Conservation (phyloP, 2,329 filamentous ascomycete species). For the Pseudopithomyces maydicus region DNA sequence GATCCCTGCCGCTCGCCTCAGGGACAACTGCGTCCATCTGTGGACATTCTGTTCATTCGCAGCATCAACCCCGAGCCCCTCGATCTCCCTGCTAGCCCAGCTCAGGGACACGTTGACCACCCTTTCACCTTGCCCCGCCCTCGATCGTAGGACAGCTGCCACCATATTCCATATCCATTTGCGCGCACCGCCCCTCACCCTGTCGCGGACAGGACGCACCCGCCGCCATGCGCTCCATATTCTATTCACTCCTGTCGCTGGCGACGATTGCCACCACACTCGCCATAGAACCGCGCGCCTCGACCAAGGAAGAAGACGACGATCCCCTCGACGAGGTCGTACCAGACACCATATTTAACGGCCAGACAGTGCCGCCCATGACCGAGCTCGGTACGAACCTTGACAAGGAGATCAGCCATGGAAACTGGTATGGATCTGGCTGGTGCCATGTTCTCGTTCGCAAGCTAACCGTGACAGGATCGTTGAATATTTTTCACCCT, state of each 20-base stretch:
- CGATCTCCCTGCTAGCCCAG: neutral
- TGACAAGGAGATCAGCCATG: conserved; percentile 63
- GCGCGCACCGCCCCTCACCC: conserved; percentile 4
- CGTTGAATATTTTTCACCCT: conserved; percentile 58
- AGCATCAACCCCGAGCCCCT: conserved; percentile 17
- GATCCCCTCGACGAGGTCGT: conserved; percentile 30
- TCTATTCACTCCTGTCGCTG: conserved; percentile 45
- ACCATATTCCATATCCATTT: neutral
- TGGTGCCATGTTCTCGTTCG: neutral
- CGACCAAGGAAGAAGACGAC: conserved; percentile 25
- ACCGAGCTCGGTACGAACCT: conserved; percentile 65
- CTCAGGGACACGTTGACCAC: conserved; percentile 6
- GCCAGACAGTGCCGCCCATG: conserved; percentile 68
- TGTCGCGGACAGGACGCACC: conserved; percentile 8
- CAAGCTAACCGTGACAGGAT: conserved; percentile 30
- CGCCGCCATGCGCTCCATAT: conserved; percentile 41
- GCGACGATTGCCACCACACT: conserved; percentile 39
- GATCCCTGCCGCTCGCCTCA: conserved; percentile 18
- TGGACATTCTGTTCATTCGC: conserved; percentile 18
- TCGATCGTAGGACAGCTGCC: neutral
- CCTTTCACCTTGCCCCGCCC: neutral
- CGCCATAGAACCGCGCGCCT: conserved; percentile 22
- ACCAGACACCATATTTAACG: conserved; percentile 67
- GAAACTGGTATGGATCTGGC: conserved; percentile 64
- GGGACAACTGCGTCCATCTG: conserved; percentile 5